Conservation (phyloP, 768 basidiomycete genomes). For the Podaxis mareebaensis region DNA sequence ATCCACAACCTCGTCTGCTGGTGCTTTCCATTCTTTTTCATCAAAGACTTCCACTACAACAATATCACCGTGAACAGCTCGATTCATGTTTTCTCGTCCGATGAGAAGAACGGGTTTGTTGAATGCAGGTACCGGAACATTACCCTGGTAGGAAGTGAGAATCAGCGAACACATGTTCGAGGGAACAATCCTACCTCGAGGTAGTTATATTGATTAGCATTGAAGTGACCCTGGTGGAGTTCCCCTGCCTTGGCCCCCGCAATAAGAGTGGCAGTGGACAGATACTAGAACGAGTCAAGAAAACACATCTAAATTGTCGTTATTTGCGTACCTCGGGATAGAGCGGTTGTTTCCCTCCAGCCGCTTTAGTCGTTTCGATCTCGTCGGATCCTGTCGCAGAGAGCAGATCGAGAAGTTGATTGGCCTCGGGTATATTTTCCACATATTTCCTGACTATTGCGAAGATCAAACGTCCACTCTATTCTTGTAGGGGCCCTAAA, state of each 20-base stretch:
- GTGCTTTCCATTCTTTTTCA: conserved; percentile 89
- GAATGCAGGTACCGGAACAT: conserved; percentile 72
- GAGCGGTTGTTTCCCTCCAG: conserved; percentile 52
- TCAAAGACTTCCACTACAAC: conserved; percentile 89
- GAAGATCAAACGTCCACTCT: background rate
- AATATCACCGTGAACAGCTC: conserved; percentile 90
- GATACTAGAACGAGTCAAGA: conserved; percentile 55
- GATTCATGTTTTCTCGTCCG: conserved; percentile 93
- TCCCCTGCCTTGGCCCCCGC: conserved; percentile 86
- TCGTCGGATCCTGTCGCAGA: conserved; percentile 65
- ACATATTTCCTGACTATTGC: conserved; percentile 76
- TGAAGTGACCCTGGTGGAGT: conserved; percentile 92
- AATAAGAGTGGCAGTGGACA: conserved; percentile 65
- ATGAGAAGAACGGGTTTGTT: conserved; percentile 80
- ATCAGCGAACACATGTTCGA: background rate
- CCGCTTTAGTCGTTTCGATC: conserved; percentile 62
- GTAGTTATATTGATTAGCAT: conserved; percentile 94
- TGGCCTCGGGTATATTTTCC: conserved; percentile 64
- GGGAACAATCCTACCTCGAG: conserved; percentile 47
- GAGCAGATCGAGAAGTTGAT: conserved; percentile 78
- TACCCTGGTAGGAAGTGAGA: conserved; percentile 48
- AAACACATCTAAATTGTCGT: background rate
- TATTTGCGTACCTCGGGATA: conserved; percentile 68
- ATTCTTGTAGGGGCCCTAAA: background rate
- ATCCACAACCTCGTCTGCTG: conserved; percentile 90